phyloP scores from a whole-genome alignment of 2,329 filamentous ascomycete species.

The Neofusicoccum umdonicola region DNA sequence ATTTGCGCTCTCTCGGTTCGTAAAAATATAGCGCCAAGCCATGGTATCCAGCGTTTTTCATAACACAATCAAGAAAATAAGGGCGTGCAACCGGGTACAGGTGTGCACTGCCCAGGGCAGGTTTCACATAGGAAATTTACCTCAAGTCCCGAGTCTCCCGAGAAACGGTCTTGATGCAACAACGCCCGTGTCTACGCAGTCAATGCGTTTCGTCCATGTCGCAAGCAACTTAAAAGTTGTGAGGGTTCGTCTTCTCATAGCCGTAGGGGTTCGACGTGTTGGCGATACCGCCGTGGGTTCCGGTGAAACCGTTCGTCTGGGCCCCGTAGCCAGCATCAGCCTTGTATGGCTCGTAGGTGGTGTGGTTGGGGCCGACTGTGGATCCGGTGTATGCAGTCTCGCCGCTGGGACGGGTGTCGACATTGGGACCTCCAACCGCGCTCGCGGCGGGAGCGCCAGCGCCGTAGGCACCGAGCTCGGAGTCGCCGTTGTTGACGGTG shows the following conservation, averaged over 20 bases:
- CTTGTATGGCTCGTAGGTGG: slow-evolving; percentile 30
- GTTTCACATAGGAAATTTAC: neutral
- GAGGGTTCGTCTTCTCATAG: slow-evolving; percentile 30
- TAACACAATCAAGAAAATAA: slow-evolving; percentile 10
- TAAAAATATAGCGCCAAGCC: neutral
- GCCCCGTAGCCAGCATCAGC: slow-evolving; percentile 9
- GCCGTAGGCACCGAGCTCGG: slow-evolving; percentile 43
- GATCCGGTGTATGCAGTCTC: slow-evolving; percentile 53
- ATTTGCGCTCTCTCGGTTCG: neutral
- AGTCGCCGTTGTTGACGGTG: slow-evolving; percentile 34
- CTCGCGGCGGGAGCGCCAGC: slow-evolving; percentile 28
- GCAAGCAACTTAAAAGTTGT: neutral
- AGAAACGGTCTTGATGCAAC: neutral
- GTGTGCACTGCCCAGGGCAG: neutral
- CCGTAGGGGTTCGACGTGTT: slow-evolving; percentile 45
- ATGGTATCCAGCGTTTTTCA: slow-evolving; percentile 7
- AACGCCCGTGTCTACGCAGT: neutral
- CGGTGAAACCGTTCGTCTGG: slow-evolving; percentile 29
- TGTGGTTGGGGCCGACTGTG: slow-evolving; percentile 41
- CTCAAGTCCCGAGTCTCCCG: neutral
- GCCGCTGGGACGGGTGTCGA: slow-evolving; percentile 44
- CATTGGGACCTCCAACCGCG: slow-evolving; percentile 25
- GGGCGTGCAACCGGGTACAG: neutral
- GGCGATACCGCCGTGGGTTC: slow-evolving; percentile 40
- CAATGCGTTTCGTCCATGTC: neutral